Conservation (phyloP, 495 filamentous ascomycete species). For the Ascodesmis nigricans region DNA sequence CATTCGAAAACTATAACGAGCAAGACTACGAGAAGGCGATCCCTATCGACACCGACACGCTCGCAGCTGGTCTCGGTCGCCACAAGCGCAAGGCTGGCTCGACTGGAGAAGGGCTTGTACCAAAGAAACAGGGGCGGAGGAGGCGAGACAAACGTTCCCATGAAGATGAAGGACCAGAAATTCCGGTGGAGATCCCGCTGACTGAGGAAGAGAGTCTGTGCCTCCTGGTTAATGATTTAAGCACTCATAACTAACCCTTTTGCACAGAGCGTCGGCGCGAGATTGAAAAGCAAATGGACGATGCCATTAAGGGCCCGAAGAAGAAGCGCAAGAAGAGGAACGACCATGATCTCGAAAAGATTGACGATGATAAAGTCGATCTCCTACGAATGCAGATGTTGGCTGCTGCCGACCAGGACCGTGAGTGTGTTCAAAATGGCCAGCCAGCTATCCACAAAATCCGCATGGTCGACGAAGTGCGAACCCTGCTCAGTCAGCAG, state of each 20-base stretch:
- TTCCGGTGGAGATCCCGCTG: constrained; percentile 21
- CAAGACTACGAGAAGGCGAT: constrained; percentile 40
- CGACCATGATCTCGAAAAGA: constrained; percentile 73
- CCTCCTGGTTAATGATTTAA: background rate
- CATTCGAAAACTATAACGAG: constrained; percentile 82
- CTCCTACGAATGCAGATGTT: constrained; percentile 78
- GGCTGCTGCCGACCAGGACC: constrained; percentile 69
- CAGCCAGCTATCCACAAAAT: constrained; percentile 80
- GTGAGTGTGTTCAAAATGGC: constrained; percentile 48
- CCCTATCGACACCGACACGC: constrained; percentile 70
- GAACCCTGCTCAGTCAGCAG: constrained; percentile 67
- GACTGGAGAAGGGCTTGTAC: constrained; percentile 40
- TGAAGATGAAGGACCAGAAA: constrained; percentile 30
- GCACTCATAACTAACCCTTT: background rate
- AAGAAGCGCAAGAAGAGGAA: constrained; percentile 54
- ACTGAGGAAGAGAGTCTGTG: constrained; percentile 29
- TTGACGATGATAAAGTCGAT: constrained; percentile 76
- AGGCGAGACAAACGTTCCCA: constrained; percentile 36
- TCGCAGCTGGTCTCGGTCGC: constrained; percentile 54
- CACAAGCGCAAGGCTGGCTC: constrained; percentile 52
- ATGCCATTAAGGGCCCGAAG: constrained; percentile 58
- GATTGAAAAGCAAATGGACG: constrained; percentile 69
- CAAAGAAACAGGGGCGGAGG: constrained; percentile 41
- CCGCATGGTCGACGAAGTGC: constrained; percentile 81
- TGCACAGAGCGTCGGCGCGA: constrained; percentile 29